phyloP scores from a whole-genome alignment of 2,329 filamentous ascomycete genomes.

The Talaromyces sp. region DNA sequence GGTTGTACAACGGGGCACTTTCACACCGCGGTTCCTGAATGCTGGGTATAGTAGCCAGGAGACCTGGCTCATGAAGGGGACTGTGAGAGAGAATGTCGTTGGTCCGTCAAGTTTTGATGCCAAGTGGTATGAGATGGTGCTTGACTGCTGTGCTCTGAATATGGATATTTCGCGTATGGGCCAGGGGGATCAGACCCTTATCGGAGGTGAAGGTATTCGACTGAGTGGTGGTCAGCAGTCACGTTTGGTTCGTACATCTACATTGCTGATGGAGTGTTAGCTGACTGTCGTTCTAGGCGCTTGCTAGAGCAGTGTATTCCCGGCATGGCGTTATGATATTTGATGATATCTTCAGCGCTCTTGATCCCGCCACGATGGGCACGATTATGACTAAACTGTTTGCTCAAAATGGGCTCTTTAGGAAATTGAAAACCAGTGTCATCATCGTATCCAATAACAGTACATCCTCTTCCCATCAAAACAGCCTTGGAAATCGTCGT shows the following conservation, averaged over 20 bases:
- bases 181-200: conserved; percentile 45
- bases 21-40: background rate
- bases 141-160: conserved; percentile 29
- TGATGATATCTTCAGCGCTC: conserved; percentile 16
- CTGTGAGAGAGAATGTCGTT: conserved; percentile 31
- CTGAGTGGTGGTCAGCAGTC: conserved; percentile 55
- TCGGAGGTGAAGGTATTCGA: conserved; percentile 52
- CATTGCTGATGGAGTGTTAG: background rate
- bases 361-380: conserved; percentile 11
- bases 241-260: conserved; percentile 15
- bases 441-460: background rate
- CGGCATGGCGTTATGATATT: conserved; percentile 19
- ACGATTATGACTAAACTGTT: conserved; percentile 1
- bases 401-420: conserved; percentile 1
- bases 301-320: conserved; percentile 52
- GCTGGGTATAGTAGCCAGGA: conserved; percentile 38
- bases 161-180: conserved; percentile 41
- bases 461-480: background rate
- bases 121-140: conserved; percentile 28
- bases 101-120: conserved; percentile 26
- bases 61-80: conserved; percentile 30
- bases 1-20: background rate
- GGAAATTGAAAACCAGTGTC: background rate
- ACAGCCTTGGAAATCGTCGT: background rate
- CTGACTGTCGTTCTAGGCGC: background rate